These are phyloP conservation scores for Trichoderma harzianum DNA, from an alignment of 2,329 filamentous ascomycete genomes.

Conservation along the genomic window DNA sequence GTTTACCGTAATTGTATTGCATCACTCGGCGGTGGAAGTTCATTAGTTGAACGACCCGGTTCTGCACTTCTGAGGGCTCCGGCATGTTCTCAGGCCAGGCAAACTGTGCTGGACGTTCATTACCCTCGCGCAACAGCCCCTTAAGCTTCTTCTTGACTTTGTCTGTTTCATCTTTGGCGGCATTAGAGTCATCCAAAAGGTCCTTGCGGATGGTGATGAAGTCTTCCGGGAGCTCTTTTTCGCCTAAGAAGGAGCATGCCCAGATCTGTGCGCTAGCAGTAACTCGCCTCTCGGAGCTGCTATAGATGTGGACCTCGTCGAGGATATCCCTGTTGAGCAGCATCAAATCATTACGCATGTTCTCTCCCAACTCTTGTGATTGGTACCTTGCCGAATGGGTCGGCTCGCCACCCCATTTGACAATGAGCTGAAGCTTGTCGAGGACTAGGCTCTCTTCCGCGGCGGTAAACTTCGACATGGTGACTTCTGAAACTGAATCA, in stretches of 20 bases:
- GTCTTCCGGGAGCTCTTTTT: conserved; percentile 79
- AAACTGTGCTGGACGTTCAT: conserved; percentile 89
- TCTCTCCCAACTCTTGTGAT: conserved; percentile 88
- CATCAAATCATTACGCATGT: conserved; percentile 91
- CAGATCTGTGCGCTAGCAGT: conserved; percentile 97
- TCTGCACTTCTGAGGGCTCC: conserved; percentile 89
- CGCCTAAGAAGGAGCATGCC: conserved; percentile 81
- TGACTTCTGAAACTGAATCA: conserved; percentile 84
- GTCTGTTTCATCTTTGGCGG: conserved; percentile 98
- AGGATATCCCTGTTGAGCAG: conserved; percentile 89
- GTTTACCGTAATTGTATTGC: conserved; percentile 85
- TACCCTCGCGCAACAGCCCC: conserved; percentile 84
- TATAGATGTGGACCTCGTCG: conserved; percentile 91
- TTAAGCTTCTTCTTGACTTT: conserved; percentile 99
- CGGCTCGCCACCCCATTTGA: conserved; percentile 98
- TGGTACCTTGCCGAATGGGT: conserved; percentile 97
- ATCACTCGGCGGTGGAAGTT: conserved; percentile 95
- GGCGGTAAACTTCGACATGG: conserved; percentile 89
- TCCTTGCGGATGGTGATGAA: conserved; percentile 92
- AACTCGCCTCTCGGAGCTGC: conserved; percentile 90
- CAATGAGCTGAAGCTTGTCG: conserved; percentile 94
- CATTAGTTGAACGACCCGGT: conserved; percentile 91
- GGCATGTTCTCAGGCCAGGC: conserved; percentile 97
- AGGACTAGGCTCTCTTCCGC: conserved; percentile 89
- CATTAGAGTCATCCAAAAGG: conserved; percentile 93